Conservation (phyloP, 2,329 filamentous ascomycete genomes). For the Fusarium keratoplasticum region DNA sequence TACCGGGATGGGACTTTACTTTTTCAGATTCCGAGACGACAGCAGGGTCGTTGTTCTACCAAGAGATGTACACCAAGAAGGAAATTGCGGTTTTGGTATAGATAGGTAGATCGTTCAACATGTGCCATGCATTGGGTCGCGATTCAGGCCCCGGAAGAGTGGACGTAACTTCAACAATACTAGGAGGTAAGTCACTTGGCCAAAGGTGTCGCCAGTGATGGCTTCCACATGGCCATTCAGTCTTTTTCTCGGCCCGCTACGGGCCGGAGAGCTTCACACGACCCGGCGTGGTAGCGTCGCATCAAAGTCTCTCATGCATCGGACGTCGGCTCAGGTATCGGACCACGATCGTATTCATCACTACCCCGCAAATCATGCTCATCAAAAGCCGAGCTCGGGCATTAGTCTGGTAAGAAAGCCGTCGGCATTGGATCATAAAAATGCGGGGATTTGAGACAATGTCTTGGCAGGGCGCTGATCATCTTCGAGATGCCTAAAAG, state of each 20-base stretch:
- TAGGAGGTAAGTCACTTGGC: neutral
- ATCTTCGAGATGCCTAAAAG: neutral
- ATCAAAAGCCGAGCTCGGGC: neutral
- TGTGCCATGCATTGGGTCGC: neutral
- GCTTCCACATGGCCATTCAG: neutral
- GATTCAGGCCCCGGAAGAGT: too few species aligned
- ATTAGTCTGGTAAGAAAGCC: neutral
- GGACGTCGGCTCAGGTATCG: neutral
- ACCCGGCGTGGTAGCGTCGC: neutral
- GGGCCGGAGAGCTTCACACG: neutral
- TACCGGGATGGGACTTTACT: neutral
- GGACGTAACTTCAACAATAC: too few species aligned
- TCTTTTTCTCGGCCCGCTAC: neutral
- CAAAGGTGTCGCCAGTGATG: neutral
- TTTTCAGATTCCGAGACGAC: neutral
- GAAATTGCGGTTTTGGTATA: neutral
- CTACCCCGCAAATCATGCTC: neutral
- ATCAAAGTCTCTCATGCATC: neutral
- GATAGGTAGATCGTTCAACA: neutral
- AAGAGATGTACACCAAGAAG: neutral
- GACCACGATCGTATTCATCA: neutral
- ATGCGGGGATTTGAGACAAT: neutral
- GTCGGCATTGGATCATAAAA: neutral
- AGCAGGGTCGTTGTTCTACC: neutral
- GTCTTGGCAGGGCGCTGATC: neutral